These are phyloP conservation scores for Patellifolia procumbens DNA, from an alignment of 179 eudicot species.

Conservation along the genomic window DNA sequence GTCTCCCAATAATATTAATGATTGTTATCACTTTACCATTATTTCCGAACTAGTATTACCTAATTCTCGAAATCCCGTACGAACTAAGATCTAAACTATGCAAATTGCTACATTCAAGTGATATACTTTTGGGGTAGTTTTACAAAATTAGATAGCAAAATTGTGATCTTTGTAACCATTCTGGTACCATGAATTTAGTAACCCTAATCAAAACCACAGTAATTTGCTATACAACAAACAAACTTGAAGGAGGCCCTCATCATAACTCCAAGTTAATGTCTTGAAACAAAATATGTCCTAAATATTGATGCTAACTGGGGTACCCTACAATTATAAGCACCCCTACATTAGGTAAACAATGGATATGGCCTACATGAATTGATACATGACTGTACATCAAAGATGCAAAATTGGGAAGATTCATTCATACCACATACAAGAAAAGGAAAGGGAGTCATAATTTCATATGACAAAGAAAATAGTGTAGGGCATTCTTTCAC, in stretches of 20 bases:
- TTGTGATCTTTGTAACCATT: no score
- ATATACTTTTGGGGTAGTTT: no score
- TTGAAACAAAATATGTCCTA: constrained; percentile 23
- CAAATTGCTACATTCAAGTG: no score
- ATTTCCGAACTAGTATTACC: not conserved
- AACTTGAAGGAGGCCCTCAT: not conserved
- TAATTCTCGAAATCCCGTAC: no score
- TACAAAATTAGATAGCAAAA: no score
- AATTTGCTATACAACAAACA: constrained; percentile 7
- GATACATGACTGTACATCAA: constrained; percentile 18
- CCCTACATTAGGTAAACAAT: constrained; percentile 7
- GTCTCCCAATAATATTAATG: constrained; percentile 16
- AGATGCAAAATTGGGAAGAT: constrained; percentile 26
- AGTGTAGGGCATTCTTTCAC: constrained; percentile 29
- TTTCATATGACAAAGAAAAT: constrained; percentile 4
- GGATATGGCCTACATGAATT: constrained; percentile 25
- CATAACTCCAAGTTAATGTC: not conserved
- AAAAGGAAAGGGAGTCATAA: constrained; percentile 21
- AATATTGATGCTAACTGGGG: constrained; percentile 21
- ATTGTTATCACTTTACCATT: constrained; percentile 14
- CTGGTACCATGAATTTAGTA: no score
- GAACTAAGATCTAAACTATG: no score
- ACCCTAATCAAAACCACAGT: constrained; percentile 13
- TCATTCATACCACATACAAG: constrained; percentile 15
- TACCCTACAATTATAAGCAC: constrained; percentile 18